Evolutionary conservation across 139 green algal genomes (phyloP), one percentile per base, ranked within the genome.

Genomic region (Chloropicon primus): DNA sequence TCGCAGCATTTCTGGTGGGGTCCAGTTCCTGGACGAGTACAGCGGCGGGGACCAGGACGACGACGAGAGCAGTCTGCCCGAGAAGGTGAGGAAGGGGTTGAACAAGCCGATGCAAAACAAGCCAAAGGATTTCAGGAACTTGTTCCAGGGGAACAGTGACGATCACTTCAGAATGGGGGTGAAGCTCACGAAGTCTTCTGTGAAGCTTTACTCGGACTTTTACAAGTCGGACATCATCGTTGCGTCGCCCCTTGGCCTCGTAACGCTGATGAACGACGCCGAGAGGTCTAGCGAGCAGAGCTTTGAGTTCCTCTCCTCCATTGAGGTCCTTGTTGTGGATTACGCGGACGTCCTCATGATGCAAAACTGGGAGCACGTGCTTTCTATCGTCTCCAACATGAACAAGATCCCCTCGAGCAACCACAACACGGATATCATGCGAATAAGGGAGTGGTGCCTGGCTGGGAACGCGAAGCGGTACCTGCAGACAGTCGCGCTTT

Each of bases 161-260:
- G 94, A 98, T 79, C 91, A 97, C 80, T 98, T 98, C 84, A 77
- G 89, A 24, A 22, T 98, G 29, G 94, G 94, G 54, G 90, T 98
- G 78, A 97, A 97, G 82, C 82, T 98, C 29, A 97, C 91, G 1
- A 86, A 88, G 72, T 80, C 82, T 0, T 77, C 82, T 1, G 85
- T 96, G 24, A 82, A 84, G 77, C 89, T 98, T 29, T 98, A 91
- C 78, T 78, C 88, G 1, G 89, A 97, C 62, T 92, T 97, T 71
- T 91, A 89, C 53, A 41, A 92, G 24, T 85, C 84, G 1, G 95
- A 99, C 88, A 91, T 99, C 81, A 91, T 99, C 26, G 82, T 98
- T 1, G 92, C 94, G 0, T 97, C 91, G 1, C 95, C 95, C 0
- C 83, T 99, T 1, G 93, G 82, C 0, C 79, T 98, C 23, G 89